Conservation (phyloP, 2,329 filamentous ascomycete species). For the Penicillium sp. region DNA sequence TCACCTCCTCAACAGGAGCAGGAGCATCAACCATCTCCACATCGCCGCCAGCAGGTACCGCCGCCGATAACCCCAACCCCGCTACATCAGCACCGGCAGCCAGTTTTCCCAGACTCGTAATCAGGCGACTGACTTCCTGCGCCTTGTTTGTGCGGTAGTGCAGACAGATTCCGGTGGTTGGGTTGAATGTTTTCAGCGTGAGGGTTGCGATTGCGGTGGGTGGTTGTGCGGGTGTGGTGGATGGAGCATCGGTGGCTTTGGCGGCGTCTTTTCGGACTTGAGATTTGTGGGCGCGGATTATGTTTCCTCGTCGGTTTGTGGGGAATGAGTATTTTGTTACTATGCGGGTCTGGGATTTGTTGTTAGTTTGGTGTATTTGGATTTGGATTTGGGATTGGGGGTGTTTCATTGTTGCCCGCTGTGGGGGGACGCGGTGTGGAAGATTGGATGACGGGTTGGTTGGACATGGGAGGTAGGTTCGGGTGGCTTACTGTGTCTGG, state of each 20-base stretch:
- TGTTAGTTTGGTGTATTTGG: slow-evolving; percentile 1
- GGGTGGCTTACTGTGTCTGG: slow-evolving; percentile 68
- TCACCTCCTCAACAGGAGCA: slow-evolving; percentile 42
- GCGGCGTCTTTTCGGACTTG: slow-evolving; percentile 30
- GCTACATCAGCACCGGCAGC: slow-evolving; percentile 68
- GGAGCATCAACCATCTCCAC: slow-evolving; percentile 35
- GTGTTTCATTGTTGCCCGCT: background rate
- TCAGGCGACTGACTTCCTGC: slow-evolving; percentile 74
- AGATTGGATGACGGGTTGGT: background rate
- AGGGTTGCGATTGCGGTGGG: slow-evolving; percentile 67
- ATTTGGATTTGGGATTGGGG: background rate
- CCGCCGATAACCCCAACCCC: slow-evolving; percentile 41
- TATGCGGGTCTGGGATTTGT: slow-evolving; percentile 68
- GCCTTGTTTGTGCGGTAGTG: slow-evolving; percentile 86
- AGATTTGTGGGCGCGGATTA: slow-evolving; percentile 32
- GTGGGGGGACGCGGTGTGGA: background rate
- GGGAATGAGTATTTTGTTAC: slow-evolving; percentile 85
- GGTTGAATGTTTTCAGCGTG: slow-evolving; percentile 86
- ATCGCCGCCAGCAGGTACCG: slow-evolving; percentile 36
- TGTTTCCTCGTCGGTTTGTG: slow-evolving; percentile 26
- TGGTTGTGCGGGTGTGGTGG: slow-evolving; percentile 55
- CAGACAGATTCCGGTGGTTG: slow-evolving; percentile 73
- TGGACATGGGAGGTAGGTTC: background rate
- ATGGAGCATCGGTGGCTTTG: slow-evolving; percentile 10
- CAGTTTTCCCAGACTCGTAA: slow-evolving; percentile 72